These are phyloP conservation scores for Lotmaria passim DNA, from an alignment of 208 protist species.

Conservation along the genomic window DNA sequence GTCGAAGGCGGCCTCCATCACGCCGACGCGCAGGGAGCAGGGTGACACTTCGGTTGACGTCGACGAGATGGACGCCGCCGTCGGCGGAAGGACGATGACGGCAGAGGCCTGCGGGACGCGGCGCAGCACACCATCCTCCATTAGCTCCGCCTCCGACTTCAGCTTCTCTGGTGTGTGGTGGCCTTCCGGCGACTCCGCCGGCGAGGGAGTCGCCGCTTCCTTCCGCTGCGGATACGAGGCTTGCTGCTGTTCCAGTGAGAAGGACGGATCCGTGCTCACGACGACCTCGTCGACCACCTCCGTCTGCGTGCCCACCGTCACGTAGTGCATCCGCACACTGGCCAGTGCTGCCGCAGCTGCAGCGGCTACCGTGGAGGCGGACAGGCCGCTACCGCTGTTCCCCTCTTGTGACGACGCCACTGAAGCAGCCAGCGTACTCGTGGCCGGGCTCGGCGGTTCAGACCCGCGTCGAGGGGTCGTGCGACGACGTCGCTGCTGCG, in stretches of 20 bases:
- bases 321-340: constrained; percentile 19
- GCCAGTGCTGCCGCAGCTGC: constrained; percentile 7
- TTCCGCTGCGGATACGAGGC: not conserved
- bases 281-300: not conserved
- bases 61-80: constrained; percentile 26
- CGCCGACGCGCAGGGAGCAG: constrained; percentile 19
- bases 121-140: not conserved
- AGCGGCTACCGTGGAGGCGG: not conserved
- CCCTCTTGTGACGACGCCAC: constrained; percentile 34
- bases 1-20: constrained; percentile 2
- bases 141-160: not conserved
- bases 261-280: not conserved
- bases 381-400: not conserved
- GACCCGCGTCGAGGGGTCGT: constrained; percentile 47
- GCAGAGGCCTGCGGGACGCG: not conserved
- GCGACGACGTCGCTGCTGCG: constrained; percentile 35
- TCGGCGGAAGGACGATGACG: constrained; percentile 3
- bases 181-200: not conserved
- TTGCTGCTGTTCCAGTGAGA: not conserved
- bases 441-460: constrained; percentile 36
- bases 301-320: constrained; percentile 34
- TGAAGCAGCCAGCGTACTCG: constrained; percentile 48
- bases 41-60: constrained; percentile 33
- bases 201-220: not conserved
- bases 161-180: constrained; percentile 14